Base-by-base conservation (phyloP, 2,329 filamentous ascomycete species). In the Fusarium sp. region DNA sequence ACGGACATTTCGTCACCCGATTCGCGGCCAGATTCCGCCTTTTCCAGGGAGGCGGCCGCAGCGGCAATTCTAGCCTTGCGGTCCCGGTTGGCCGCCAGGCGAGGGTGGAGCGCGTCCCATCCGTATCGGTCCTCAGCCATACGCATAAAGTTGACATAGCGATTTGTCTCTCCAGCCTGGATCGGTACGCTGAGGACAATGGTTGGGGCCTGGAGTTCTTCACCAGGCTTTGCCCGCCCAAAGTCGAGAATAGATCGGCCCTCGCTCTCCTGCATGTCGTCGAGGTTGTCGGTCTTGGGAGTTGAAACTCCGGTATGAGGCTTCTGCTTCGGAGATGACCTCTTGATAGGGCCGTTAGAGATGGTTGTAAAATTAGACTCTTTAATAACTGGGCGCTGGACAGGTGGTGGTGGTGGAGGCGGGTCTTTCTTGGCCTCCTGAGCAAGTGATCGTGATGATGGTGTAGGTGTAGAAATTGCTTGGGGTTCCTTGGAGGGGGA, bases 71-170 rank as follows among this genome's bases (percentile, higher is more conserved):
- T 93, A 20, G 95, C 93, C 77, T 97, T 92, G 65, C 95, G 93
- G 78, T 97, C 95, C 73, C 94, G 92, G 74, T 97, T 94, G 35
- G 95, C 95, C 2, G 97, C 97, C 72, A 97, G 88, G 9, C 95
- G 93, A 34, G 97, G 97, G 81, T 98, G 95, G 39, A 98, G 88
- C 0, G 96, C 97, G 71, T 97, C 95, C 88, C 96, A 98, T 27
- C 97, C 97, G 81, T 98, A 98, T 72, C 93, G 93, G 73, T 97
- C 95, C 83, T 98, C 95, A 13, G 97, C 97, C 83, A 98, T 88
- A 52, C 95, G 94, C 79, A 96, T 95, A 75, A 98, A 98, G 82
- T 98, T 98, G 84, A 99, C 91, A 71, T 97, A 96, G 76, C 96
- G 95, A 82, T 98, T 98, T 39, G 91, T 93, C 77, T 94, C 92